These are phyloP conservation scores for Colletotrichum sp. DNA, from an alignment of 2,329 filamentous ascomycete species.

Conservation along the genomic window DNA sequence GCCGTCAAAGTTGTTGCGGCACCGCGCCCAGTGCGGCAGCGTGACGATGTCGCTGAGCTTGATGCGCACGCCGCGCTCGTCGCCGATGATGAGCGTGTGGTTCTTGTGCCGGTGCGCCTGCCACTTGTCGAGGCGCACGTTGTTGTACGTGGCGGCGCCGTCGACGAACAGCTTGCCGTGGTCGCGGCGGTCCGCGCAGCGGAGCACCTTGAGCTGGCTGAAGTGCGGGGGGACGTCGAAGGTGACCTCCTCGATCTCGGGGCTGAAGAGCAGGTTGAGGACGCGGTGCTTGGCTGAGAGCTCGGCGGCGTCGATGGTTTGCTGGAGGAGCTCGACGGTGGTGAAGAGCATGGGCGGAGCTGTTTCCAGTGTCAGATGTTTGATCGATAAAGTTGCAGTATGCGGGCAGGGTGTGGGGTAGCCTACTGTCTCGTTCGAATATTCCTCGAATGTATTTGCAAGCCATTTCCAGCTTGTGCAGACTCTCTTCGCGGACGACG, in stretches of 20 bases:
- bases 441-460: neutral
- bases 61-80: neutral
- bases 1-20: neutral
- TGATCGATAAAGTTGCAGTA: accelerated
- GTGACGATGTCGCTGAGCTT: neutral
- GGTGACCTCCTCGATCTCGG: neutral
- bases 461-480: neutral
- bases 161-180: neutral
- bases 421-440: neutral
- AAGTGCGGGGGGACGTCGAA: slow-evolving; percentile 3
- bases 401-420: neutral
- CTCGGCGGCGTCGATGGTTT: neutral
- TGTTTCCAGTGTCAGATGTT: neutral
- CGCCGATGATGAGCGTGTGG: neutral
- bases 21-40: slow-evolving; percentile 1
- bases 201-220: neutral
- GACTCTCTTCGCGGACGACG: neutral
- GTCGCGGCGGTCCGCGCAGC: neutral
- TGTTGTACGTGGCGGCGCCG: neutral
- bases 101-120: slow-evolving; percentile 1
- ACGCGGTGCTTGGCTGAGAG: neutral
- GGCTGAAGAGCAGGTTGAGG: neutral
- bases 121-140: slow-evolving; percentile 6
- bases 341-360: neutral
- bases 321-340: neutral